Evolutionary conservation across 2,329 filamentous ascomycete species (phyloP), one percentile per base, ranked within the genome.

Genomic region (Sporothrix brunneoviolacea): DNA sequence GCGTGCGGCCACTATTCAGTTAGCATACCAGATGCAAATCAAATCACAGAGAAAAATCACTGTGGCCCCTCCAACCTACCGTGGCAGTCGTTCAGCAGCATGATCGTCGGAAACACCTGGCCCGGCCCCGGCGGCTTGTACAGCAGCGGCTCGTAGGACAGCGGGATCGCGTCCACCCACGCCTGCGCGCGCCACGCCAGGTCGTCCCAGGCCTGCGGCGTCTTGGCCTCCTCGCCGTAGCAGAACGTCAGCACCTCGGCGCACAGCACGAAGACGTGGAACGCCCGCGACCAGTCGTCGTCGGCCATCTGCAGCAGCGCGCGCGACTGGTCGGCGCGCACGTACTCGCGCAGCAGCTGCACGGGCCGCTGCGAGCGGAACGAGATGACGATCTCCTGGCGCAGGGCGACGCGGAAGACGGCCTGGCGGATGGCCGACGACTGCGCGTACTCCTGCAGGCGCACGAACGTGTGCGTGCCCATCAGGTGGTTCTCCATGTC

Each of bases 41-140:
- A 42, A 42, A 30, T 12, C 7, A 8, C 28, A 30, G 28, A 30
- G 12, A 30, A 7, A 30, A 30, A 30, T 7, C 13, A 30, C n/a
- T n/a, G n/a, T n/a, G n/a, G n/a, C n/a, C n/a, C n/a, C n/a, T n/a
- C n/a, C n/a, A n/a, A n/a, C n/a, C n/a, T n/a, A 48, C 45, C 45
- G n/a, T 51, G 48, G 27, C 48, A 51, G 41, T 51, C 48, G 24
- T 51, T 51, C 15, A 51, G n/a, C 9, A 51, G 16, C 48, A 42
- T 44, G 4, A 51, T 40, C 2, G 40, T 43, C 1, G 48, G 48
- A 19, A 51, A 51, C 10, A 39, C 41, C 3, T n/a, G 22, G 2
- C 32, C 40, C 3, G 22, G 41, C 3, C 41, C 39, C 7, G 41
- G 10, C 7, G 39, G 40, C 7, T 32, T 19, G n/a, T 44, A 40